phyloP scores from a whole-genome alignment of 1,139 yeast species.

The Magnusiomyces ingens region DNA sequence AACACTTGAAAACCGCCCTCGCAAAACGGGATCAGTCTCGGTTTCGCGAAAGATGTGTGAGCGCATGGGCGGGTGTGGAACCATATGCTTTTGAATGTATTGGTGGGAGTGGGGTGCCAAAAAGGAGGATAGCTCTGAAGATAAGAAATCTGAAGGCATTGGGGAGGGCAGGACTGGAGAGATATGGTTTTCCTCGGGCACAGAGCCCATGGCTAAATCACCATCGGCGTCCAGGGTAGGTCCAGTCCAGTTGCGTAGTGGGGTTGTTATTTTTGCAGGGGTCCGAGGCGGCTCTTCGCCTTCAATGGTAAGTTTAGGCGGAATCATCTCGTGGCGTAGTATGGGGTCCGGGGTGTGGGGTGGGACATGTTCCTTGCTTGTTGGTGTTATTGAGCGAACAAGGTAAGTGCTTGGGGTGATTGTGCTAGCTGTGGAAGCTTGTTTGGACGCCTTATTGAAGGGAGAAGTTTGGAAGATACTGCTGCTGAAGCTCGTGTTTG shows the following conservation, averaged over 20 bases:
- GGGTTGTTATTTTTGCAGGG: constrained; percentile 26
- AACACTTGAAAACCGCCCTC: constrained; percentile 38
- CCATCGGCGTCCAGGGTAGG: not conserved
- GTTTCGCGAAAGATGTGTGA: not conserved
- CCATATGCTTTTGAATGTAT: not conserved
- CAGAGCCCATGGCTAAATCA: too few relatives aligned
- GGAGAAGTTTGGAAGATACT: not conserved
- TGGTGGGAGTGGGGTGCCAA: too few relatives aligned
- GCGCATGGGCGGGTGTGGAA: not conserved
- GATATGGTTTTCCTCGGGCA: too few relatives aligned
- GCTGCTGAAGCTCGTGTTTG: constrained; percentile 1
- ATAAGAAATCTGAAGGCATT: too few relatives aligned
- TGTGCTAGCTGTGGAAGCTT: constrained; percentile 21
- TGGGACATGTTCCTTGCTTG: constrained; percentile 16
- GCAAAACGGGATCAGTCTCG: not conserved
- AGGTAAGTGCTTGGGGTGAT: constrained; percentile 17
- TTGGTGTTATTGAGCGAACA: constrained; percentile 10
- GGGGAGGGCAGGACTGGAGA: too few relatives aligned
- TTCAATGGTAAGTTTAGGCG: constrained; percentile 11
- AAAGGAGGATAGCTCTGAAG: too few relatives aligned
- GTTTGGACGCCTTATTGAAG: constrained; percentile 15
- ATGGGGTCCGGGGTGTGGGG: constrained; percentile 23
- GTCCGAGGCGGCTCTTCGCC: constrained; percentile 23
- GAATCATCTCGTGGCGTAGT: not conserved
- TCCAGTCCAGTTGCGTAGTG: too few relatives aligned